Percentiles rank a stretch among this genome's conserved stretches.
These are phyloP conservation scores for Clarireedia paspali DNA, from an alignment of 2,329 filamentous ascomycete genomes.

Conservation along the genomic window DNA sequence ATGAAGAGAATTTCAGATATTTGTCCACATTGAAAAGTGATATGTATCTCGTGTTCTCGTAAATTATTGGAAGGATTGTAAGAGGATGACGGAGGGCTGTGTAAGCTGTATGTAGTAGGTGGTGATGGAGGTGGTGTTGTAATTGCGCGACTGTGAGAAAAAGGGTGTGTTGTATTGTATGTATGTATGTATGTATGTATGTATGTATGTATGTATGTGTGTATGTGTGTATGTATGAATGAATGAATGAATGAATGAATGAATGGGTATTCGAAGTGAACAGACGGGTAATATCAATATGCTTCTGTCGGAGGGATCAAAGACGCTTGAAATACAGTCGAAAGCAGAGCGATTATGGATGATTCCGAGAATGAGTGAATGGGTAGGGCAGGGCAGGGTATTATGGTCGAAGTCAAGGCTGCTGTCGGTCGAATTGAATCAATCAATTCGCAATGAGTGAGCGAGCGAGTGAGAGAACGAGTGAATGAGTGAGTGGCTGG, in stretches of 20 bases:
- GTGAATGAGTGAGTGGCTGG: neutral
- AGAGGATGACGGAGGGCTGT: constrained; percentile 6
- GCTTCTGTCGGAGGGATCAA: no score
- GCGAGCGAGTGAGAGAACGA: no score
- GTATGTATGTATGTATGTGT: neutral
- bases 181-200: neutral
- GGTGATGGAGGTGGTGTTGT: neutral
- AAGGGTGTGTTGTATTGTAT: neutral
- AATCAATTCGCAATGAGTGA: neutral
- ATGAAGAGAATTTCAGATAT: neutral
- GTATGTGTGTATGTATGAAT: neutral
- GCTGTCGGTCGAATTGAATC: neutral
- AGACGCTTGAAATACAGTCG: no score
- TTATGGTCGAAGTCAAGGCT: neutral
- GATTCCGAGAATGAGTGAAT: no score
- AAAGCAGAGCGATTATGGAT: no score
- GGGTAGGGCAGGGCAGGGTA: no score
- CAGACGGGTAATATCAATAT: no score
- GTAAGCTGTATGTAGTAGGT: neutral
- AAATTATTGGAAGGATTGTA: constrained; percentile 4
- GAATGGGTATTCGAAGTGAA: no score
- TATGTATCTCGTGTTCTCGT: constrained; percentile 10
- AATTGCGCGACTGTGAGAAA: neutral
- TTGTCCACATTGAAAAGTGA: neutral
- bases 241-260: no score